Base-by-base conservation (phyloP, 306 rosid genomes). In the Abrus pulchellus region DNA sequence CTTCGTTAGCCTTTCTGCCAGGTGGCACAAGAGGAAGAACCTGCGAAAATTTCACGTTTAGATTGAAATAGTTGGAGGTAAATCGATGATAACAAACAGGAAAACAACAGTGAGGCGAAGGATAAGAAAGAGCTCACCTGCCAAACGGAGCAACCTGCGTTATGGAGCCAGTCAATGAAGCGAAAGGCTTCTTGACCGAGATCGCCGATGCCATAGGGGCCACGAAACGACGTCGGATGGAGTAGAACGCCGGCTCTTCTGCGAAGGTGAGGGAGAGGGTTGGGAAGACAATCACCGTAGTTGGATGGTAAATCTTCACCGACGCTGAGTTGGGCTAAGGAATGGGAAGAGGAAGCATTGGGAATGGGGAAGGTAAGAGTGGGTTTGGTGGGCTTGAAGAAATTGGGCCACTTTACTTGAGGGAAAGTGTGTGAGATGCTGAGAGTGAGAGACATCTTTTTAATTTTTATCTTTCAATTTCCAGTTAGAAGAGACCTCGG, bases 21-120 rank as follows among this genome's bases (percentile, higher is more conserved):
- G 99, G 99, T 48, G 99, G 99, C 38, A 93, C 99, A n/a, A 94
- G 92, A 59, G 99, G 99, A 38, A 94, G 56, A 55, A 92, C 97
- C 97, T 20, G 20, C 20, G 20, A 20, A 20, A 0, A 20, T 20
- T 20, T 20, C 20, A 20, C 20, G 20, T 20, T 20, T 20, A 20
- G 20, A 20, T 20, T 20, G 20, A 20, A 20, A 20, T 20, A 20
- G 20, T 20, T 20, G 20, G 20, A 20, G 20, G 20, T 20, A 20
- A 20, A 20, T 20, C 20, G 20, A 20, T 20, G 0, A 20, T 20
- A 20, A 20, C 20, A 20, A 20, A 20, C 20, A 20, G 20, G 20
- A 20, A 20, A 20, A 20, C 20, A 20, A 20, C 20, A 20, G 20
- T 20, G 20, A 20, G 20, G 20, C 20, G 20, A 20, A 20, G 20